phyloP scores from a whole-genome alignment of 2,329 filamentous ascomycete genomes.

The Cadophora gregata region DNA sequence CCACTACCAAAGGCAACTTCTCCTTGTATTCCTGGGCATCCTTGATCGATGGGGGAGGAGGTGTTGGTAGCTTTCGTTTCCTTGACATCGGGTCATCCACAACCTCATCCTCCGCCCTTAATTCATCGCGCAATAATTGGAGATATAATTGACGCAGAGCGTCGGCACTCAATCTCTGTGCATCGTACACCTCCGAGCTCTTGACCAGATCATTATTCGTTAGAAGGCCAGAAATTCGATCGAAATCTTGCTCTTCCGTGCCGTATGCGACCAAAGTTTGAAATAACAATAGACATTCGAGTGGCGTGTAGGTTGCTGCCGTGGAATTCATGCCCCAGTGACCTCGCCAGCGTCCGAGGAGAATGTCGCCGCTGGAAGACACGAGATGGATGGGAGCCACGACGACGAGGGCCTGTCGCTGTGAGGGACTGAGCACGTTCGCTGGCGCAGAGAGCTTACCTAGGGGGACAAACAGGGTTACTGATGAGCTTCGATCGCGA shows the following conservation, averaged over 20 bases:
- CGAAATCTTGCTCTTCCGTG: constrained; percentile 69
- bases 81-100: constrained; percentile 54
- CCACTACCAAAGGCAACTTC: constrained; percentile 72
- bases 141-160: constrained; percentile 81
- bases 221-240: constrained; percentile 74
- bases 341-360: constrained; percentile 62
- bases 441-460: constrained; percentile 20
- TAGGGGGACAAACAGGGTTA: not conserved
- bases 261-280: constrained; percentile 76
- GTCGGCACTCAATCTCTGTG: constrained; percentile 75
- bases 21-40: constrained; percentile 70
- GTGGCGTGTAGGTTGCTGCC: constrained; percentile 72
- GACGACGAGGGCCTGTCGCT: constrained; percentile 36
- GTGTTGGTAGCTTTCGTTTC: constrained; percentile 77
- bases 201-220: constrained; percentile 76
- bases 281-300: constrained; percentile 87
- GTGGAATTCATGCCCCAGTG: constrained; percentile 61
- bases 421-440: not conserved
- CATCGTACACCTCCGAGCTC: constrained; percentile 74
- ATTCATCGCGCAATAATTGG: constrained; percentile 76
- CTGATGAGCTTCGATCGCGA: constrained; percentile 18
- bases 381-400: constrained; percentile 62
- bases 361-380: constrained; percentile 55
- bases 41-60: constrained; percentile 66
- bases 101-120: constrained; percentile 55